phyloP scores from a whole-genome alignment of 495 filamentous ascomycete genomes.

The Amniculicola lignicola region DNA sequence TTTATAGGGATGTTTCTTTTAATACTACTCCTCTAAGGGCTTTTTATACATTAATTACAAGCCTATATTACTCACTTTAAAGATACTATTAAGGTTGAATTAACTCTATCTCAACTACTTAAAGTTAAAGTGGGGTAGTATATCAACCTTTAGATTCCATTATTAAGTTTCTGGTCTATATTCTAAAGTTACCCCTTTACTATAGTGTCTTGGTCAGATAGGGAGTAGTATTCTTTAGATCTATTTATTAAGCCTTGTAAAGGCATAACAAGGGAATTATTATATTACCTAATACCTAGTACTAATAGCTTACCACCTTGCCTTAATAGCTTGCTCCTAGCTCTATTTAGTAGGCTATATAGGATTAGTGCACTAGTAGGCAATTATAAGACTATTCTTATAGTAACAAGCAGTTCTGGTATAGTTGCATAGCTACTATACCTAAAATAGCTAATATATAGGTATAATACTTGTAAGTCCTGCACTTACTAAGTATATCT shows the following conservation, averaged over 20 bases:
- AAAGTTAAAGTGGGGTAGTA: conserved; percentile 11
- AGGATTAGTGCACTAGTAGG: conserved; percentile 10
- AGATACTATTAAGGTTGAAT: conserved; percentile 12
- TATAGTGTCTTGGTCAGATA: conserved; percentile 8
- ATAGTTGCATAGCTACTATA: conserved; percentile 13
- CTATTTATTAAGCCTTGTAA: too few species aligned
- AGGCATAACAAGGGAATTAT: conserved; percentile 10
- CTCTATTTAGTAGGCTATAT: conserved; percentile 9
- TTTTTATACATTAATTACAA: conserved; percentile 17
- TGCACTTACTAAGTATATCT: conserved; percentile 6
- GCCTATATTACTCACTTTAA: conserved; percentile 9
- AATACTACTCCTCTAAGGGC: conserved; percentile 10
- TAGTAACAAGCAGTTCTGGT: too few species aligned
- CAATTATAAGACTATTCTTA: conserved; percentile 11
- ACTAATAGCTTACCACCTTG: conserved; percentile 1
- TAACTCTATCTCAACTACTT: conserved; percentile 9
- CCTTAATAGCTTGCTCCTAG: conserved; percentile 10
- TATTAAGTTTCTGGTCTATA: conserved; percentile 12
- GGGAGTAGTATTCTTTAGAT: conserved; percentile 7
- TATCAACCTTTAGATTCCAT: conserved; percentile 12
- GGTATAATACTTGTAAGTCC: conserved; percentile 9
- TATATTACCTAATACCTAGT: too few species aligned
- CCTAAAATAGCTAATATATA: too few species aligned
- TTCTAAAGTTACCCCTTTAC: conserved; percentile 10
- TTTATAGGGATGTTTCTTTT: conserved; percentile 13